Base-by-base conservation (phyloP, 768 basidiomycete genomes). In the Asterophora lycoperdoides region DNA sequence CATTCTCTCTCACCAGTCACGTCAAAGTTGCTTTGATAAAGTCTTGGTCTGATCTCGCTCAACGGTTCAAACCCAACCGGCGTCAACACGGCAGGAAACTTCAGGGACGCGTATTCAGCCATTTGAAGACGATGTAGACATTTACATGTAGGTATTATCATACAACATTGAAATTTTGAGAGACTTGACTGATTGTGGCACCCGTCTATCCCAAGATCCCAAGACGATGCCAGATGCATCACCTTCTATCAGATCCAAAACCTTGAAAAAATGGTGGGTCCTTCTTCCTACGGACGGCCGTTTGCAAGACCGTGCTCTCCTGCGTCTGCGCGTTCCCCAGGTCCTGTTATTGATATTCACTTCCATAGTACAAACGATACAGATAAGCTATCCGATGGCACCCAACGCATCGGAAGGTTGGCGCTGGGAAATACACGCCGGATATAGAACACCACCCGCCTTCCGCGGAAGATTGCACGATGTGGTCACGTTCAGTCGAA, bases 391-490 rank as follows among this genome's bases (percentile, higher is more conserved):
- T 48, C 53, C 61, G 68, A 70, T 69, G 34, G 53, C 55, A 53
- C 67, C 48, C 72, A 62, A 65, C 54, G 62, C 49, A 60, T 44
- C 60, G 71, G 71, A 72, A 73, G 57, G 69, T 72, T 74, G 66
- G 56, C 44, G 52, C 57, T 68, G 64, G 59, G 67, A 68, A 65
- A 58, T 57, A 61, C 59, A 52, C 54, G 53, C 67, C 62, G 58
- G 66, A 66, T 67, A 64, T 68, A 67, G 70, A 59, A 59, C 61
- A 48, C 55, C 54, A 51, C 61, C 74, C 74, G 73, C 64, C 69
- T 70, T 67, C 68, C 71, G 68, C 73, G 74, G 74, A 71, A 64
- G 68, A 72, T 70, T 73, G 70, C 58, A 58, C 65, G 68, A 63
- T 60, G 53, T 61, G 60, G 62, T 64, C 63, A 64, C 64, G 59